phyloP scores from a whole-genome alignment of 2,329 filamentous ascomycete genomes.

The Botrytis cinerea region DNA sequence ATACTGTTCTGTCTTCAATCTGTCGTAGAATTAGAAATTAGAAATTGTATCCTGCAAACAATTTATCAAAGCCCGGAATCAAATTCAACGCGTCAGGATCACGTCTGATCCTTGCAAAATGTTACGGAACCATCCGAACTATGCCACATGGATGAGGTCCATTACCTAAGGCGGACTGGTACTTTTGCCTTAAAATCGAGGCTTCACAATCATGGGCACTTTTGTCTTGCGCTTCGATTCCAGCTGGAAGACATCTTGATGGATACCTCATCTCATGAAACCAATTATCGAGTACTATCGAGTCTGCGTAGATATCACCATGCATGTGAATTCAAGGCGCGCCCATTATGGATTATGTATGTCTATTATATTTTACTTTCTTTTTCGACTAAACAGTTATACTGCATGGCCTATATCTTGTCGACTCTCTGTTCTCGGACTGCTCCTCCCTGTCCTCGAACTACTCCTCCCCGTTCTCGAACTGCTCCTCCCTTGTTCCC shows the following conservation, averaged over 20 bases:
- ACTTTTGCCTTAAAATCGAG: not conserved
- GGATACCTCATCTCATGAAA: not conserved
- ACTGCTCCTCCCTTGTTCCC: not conserved
- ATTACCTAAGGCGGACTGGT: not conserved
- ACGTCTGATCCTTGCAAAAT: constrained; percentile 10
- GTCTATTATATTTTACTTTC: not conserved
- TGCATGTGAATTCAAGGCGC: not conserved
- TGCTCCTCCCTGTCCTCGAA: no score
- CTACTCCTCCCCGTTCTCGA: not conserved
- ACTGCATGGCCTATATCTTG: not conserved
- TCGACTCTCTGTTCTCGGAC: not conserved
- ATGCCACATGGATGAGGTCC: not conserved
- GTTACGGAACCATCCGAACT: not conserved
- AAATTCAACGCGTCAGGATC: constrained; percentile 23
- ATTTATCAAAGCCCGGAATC: constrained; percentile 19
- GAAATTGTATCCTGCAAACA: constrained; percentile 14
- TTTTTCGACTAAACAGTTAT: not conserved
- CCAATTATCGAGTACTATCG: not conserved
- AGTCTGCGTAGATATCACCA: not conserved
- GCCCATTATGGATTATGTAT: not conserved
- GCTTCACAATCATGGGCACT: not conserved
- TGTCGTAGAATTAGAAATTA: constrained; percentile 4
- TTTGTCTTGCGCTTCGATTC: not conserved
- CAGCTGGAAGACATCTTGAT: not conserved
- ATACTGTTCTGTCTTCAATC: not conserved